Base-by-base conservation (phyloP, 352 stramenopile genomes). In the Phytophthora melonis region DNA sequence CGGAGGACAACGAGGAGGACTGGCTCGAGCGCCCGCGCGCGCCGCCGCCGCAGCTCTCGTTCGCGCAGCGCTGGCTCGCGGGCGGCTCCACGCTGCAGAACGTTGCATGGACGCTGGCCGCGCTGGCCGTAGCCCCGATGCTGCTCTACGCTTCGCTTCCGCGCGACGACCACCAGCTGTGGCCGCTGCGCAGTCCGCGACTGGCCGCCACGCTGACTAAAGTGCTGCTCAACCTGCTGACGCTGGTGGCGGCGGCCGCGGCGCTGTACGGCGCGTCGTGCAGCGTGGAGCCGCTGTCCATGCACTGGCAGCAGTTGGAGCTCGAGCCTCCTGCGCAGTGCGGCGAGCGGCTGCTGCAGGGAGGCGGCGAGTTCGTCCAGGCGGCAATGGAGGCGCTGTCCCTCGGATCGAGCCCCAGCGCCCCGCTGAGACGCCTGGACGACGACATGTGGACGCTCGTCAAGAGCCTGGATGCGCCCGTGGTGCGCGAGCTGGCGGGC, bases 41-140 rank as follows among this genome's bases (percentile, higher is more conserved):
- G 45, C 39, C 7, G 19, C 16, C 14, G 14, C 47, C 45, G 19
- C 41, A 75, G 27, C 39, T 72, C 14, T 49, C 41, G 41, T 49
- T 74, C 23, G 30, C 36, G 2, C 50, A 74, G 78, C 80, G 63
- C 21, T 84, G 79, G 56, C 7, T 87, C 27, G 70, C 81, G 2
- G 75, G 79, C 30, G 82, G 78, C 4, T 41, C 66, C 3, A 63
- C 81, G 16, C 13, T 83, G 9, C 77, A 90, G 66, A 93, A 93
- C 67, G 59, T 86, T 7, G 32, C 63, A 52, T 95, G 88, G 88
- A 95, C 86, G 11, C 64, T 80, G 6, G 76, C 82, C 36, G 75
- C 70, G 0, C 52, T 84, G 47, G 47, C 66, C 5, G 63, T 90
- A 3, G 79, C 68, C 14, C 85, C 88, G 0, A 19, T 93, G 62